Evolutionary conservation across 2,329 filamentous ascomycete genomes (phyloP).

Genomic region (Huntiella moniliformis): DNA sequence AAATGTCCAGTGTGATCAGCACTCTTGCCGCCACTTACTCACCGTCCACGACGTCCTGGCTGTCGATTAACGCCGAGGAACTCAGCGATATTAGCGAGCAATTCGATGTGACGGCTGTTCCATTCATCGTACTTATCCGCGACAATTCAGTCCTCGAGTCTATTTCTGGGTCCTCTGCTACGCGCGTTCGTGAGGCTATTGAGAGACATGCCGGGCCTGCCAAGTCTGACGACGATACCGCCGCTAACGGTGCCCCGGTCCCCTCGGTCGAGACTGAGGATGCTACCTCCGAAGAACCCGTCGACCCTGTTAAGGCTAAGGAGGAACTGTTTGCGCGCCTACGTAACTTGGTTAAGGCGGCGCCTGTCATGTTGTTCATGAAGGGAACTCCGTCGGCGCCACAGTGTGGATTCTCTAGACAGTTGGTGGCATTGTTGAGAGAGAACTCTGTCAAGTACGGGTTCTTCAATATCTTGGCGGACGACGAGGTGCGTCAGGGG

Average conservation of each 20-base stretch:
- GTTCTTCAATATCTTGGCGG: slow-evolving; percentile 97
- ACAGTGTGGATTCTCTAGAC: slow-evolving; percentile 83
- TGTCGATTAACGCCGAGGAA: slow-evolving; percentile 86
- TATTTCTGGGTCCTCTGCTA: slow-evolving; percentile 75
- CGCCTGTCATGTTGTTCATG: slow-evolving; percentile 82
- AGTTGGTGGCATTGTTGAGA: slow-evolving; percentile 68
- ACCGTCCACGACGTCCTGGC: slow-evolving; percentile 55
- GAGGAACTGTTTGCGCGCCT: slow-evolving; percentile 73
- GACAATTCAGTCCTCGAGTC: slow-evolving; percentile 61
- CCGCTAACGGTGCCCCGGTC: slow-evolving; percentile 20
- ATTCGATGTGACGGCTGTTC: slow-evolving; percentile 89
- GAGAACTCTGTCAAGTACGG: slow-evolving; percentile 90
- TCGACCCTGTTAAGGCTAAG: slow-evolving; percentile 43
- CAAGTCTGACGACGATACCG: slow-evolving; percentile 19
- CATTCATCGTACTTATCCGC: slow-evolving; percentile 70
- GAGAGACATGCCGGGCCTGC: slow-evolving; percentile 47
- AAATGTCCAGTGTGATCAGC: slow-evolving; percentile 75
- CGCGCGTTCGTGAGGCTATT: slow-evolving; percentile 68
- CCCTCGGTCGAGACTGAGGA: slow-evolving; percentile 18
- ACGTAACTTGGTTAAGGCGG: slow-evolving; percentile 74
- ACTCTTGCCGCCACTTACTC: slow-evolving; percentile 78
- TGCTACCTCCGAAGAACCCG: slow-evolving; percentile 15
- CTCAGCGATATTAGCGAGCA: slow-evolving; percentile 77
- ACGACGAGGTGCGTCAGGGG: slow-evolving; percentile 91
- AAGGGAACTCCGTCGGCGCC: slow-evolving; percentile 73